These are phyloP conservation scores for Penicillium sp. DNA, from an alignment of 2,329 filamentous ascomycete genomes.

Conservation along the genomic window DNA sequence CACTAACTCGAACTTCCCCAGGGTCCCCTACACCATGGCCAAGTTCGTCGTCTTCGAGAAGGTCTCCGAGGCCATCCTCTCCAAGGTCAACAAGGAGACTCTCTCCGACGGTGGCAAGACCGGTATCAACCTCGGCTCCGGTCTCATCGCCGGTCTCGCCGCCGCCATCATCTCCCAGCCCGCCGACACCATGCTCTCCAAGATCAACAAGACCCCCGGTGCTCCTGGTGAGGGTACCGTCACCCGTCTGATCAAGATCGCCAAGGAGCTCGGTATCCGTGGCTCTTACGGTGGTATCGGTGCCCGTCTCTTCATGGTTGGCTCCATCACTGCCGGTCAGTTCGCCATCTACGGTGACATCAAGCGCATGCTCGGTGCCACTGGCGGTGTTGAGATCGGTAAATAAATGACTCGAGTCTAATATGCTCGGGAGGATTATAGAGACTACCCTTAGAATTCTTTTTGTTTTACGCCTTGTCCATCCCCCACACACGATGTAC, in stretches of 20 bases:
- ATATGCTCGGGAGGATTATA: conserved; percentile 24
- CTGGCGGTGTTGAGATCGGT: conserved; percentile 71
- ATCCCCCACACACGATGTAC: conserved; percentile 28
- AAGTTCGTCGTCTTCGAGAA: conserved; percentile 96
- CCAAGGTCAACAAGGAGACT: conserved; percentile 66
- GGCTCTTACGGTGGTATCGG: conserved; percentile 80
- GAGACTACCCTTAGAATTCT: conserved; percentile 28
- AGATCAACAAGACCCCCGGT: conserved; percentile 95
- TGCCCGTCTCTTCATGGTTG: conserved; percentile 56
- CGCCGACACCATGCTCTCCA: conserved; percentile 89
- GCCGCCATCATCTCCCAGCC: conserved; percentile 85
- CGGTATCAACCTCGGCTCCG: conserved; percentile 77
- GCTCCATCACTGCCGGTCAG: conserved; percentile 74
- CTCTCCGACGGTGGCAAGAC: conserved; percentile 71
- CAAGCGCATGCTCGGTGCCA: conserved; percentile 69
- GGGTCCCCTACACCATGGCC: conserved; percentile 90
- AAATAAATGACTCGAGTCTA: conserved; percentile 39
- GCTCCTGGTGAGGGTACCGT: conserved; percentile 80
- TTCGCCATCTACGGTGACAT: conserved; percentile 84
- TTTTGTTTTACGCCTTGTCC: conserved; percentile 25
- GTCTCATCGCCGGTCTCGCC: conserved; percentile 82
- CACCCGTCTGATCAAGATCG: conserved; percentile 82
- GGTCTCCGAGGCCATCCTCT: conserved; percentile 73
- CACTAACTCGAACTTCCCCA: conserved; percentile 34
- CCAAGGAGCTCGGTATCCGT: conserved; percentile 75